These are phyloP conservation scores for Apiospora arundinis DNA, from an alignment of 2,329 filamentous ascomycete genomes.

Conservation along the genomic window DNA sequence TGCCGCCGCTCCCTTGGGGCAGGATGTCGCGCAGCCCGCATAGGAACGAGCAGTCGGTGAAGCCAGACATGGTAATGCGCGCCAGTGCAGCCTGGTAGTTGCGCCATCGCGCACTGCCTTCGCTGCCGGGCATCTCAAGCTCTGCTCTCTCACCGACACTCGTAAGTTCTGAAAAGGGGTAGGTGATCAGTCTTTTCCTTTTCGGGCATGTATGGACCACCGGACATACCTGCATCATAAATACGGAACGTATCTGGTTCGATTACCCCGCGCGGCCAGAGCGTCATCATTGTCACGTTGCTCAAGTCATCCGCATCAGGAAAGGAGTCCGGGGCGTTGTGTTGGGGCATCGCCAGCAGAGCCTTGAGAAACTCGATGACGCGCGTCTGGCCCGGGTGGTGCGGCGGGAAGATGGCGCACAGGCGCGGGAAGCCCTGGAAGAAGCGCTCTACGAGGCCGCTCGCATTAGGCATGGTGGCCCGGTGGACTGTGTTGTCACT, in stretches of 20 bases:
- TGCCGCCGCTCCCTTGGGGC: slow-evolving; percentile 20
- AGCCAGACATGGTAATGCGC: slow-evolving; percentile 26
- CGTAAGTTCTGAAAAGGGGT: background rate
- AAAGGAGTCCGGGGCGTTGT: background rate
- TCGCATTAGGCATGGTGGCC: slow-evolving; percentile 23
- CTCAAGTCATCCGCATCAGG: background rate
- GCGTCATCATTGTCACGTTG: background rate
- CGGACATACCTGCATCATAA: background rate
- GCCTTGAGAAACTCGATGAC: background rate
- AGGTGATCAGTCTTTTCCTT: background rate
- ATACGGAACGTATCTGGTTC: background rate
- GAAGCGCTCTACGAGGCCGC: slow-evolving; percentile 26
- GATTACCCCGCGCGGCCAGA: background rate
- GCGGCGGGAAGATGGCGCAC: slow-evolving; percentile 25
- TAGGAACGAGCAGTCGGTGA: slow-evolving; percentile 26
- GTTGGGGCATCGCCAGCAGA: background rate
- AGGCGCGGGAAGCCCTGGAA: slow-evolving; percentile 27
- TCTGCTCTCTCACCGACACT: slow-evolving; percentile 19
- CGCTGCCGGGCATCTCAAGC: slow-evolving; percentile 23
- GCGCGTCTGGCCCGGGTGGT: slow-evolving; percentile 18
- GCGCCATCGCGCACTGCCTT: slow-evolving; percentile 26
- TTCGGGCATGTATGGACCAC: no score
- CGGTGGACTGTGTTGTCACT: background rate
- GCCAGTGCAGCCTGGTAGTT: slow-evolving; percentile 29
- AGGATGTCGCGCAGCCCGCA: slow-evolving; percentile 28